Base-by-base conservation (phyloP, 805 yeast species). In the Ogataea nitratoaversa region DNA sequence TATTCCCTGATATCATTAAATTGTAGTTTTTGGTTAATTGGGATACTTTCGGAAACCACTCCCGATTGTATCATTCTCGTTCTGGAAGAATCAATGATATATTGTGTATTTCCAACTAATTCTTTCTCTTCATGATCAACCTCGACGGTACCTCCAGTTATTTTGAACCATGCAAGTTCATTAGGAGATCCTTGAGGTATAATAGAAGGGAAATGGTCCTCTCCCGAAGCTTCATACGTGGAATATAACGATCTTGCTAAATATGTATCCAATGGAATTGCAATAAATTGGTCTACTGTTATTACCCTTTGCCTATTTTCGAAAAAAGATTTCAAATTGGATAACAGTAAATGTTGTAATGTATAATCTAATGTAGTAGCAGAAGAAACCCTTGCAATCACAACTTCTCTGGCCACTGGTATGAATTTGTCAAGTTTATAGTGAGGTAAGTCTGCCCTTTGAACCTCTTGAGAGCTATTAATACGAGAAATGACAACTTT, bases 111-210 rank as follows among this genome's bases (percentile, higher is more conserved):
- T 5, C 18, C 37, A 37, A 22, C 47, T 19, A 58, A 38, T 4
- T 46, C 47, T 4, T 53, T 60, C 2, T 62, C 55, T 4, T 29
- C 42, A 9, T 33, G 22, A 6, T 41, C 43, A 16, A 37, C 33
- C 2, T 60, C 67, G 3, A 71, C 72, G 5, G 65, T 53, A 4
- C 80, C 65, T 6, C 74, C 82, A 2, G 76, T 68, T 2, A 91
- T 74, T 49, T 76, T 76, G 61, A 89, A 91, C 96, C 96, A 91
- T 0, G 89, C 95, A 16, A 90, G 73, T 0, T 77, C 67, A 56
- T 89, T 87, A 1, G 85, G 79, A 18, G 69, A 70, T 0, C 86
- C 87, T 3, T 66, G 60, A 0, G 89, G 88, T 2, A 76, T 62
- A 4, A 70, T 63, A 2, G 59, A 59, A 1, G 67, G 66, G 12